Evolutionary conservation across 2,329 filamentous ascomycete genomes (phyloP).

Genomic region (Epichloe sp.): DNA sequence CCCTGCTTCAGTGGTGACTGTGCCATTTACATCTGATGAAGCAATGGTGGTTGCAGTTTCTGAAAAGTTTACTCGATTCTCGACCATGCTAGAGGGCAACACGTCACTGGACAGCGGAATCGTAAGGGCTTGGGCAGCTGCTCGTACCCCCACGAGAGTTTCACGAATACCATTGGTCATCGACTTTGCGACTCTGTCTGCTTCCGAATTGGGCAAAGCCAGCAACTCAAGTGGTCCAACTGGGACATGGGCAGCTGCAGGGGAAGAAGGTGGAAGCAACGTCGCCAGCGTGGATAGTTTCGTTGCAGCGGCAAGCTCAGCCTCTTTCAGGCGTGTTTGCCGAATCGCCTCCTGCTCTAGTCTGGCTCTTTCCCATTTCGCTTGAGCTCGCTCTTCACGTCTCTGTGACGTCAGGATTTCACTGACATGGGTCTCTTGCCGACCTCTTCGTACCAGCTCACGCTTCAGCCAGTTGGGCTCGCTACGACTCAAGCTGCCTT

Average conservation of each 20-base stretch:
- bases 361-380: conserved; percentile 86
- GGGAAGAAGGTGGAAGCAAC: background rate
- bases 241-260: conserved; percentile 17
- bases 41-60: background rate
- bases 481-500: conserved; percentile 83
- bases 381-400: conserved; percentile 65
- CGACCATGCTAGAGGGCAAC: background rate
- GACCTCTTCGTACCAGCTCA: conserved; percentile 59
- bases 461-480: conserved; percentile 86
- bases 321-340: conserved; percentile 42
- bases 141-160: background rate
- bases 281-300: conserved; percentile 7
- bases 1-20: background rate
- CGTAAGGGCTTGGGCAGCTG: background rate
- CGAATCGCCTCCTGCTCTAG: conserved; percentile 76
- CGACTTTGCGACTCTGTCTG: background rate
- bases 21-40: background rate
- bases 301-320: conserved; percentile 15
- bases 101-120: background rate
- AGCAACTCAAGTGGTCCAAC: conserved; percentile 34
- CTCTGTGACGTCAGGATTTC: conserved; percentile 69
- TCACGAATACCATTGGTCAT: background rate
- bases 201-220: conserved; percentile 4
- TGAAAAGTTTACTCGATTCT: background rate
- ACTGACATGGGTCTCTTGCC: conserved; percentile 54